phyloP scores from a whole-genome alignment of 306 rosid genomes.

The Lathyrus sativus region DNA sequence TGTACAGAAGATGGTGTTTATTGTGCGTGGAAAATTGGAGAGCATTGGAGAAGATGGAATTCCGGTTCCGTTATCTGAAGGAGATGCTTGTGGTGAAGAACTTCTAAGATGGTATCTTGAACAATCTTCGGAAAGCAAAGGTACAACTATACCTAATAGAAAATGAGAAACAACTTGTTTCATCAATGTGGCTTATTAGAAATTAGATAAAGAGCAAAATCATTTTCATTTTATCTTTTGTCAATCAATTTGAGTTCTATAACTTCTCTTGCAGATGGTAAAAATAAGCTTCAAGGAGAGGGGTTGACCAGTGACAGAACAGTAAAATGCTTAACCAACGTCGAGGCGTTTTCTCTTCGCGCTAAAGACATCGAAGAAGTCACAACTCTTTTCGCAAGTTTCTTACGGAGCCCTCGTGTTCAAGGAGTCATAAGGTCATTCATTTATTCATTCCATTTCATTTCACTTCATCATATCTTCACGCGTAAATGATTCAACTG shows the following conservation, averaged over 20 bases:
- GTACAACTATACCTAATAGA: conserved; percentile 33
- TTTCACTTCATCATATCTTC: not conserved
- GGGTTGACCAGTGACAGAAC: conserved; percentile 47
- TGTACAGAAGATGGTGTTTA: conserved; percentile 76
- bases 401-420: conserved; percentile 67
- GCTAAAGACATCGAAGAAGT: conserved; percentile 74
- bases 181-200: too few relatives aligned
- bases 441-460: not conserved
- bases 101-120: conserved; percentile 86
- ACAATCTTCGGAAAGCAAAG: conserved; percentile 73
- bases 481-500: not conserved
- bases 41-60: conserved; percentile 67
- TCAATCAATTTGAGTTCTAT: too few relatives aligned
- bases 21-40: conserved; percentile 80
- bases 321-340: conserved; percentile 70
- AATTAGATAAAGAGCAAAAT: not conserved
- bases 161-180: too few relatives aligned
- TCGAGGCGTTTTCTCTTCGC: conserved; percentile 76
- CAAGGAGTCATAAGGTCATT: conserved; percentile 83
- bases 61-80: conserved; percentile 56
- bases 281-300: conserved; percentile 55
- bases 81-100: conserved; percentile 91
- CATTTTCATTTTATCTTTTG: too few relatives aligned
- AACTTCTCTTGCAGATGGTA: conserved; percentile 52
- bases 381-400: conserved; percentile 65